Conservation (phyloP, 257 asterid genomes). For the Solanum virginianum region DNA sequence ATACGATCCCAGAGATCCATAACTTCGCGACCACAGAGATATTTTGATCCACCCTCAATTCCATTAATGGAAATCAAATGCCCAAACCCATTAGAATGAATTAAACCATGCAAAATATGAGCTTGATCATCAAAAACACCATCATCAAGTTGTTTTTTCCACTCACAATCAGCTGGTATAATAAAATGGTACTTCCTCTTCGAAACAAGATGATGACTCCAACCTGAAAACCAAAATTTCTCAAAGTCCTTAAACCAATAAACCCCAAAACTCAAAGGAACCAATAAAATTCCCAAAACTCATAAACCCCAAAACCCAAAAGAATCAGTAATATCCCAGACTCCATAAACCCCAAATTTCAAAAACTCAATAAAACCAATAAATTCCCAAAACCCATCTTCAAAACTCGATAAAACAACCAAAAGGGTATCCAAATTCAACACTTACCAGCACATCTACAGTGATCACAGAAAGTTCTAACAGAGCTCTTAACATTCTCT, state of each 20-base stretch:
- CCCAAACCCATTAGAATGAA: slow-evolving; percentile 83
- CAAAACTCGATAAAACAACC: background rate
- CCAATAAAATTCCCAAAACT: background rate
- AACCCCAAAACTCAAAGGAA: background rate
- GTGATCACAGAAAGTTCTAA: slow-evolving; percentile 53
- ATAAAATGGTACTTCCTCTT: slow-evolving; percentile 80
- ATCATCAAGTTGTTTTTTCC: slow-evolving; percentile 51
- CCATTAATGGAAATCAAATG: slow-evolving; percentile 80
- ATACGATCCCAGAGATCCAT: slow-evolving; percentile 96
- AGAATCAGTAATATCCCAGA: background rate
- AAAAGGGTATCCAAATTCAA: background rate
- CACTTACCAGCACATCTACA: slow-evolving; percentile 61
- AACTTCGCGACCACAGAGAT: slow-evolving; percentile 50
- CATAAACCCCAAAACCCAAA: background rate
- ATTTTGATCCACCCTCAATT: slow-evolving; percentile 71
- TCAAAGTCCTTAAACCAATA: background rate
- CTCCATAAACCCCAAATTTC: background rate
- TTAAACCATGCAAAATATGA: slow-evolving; percentile 76
- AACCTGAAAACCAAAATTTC: slow-evolving; percentile 30
- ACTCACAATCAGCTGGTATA: slow-evolving; percentile 60
- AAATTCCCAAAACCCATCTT: background rate
- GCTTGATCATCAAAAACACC: slow-evolving; percentile 45
- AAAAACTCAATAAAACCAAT: background rate
- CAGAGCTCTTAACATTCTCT: slow-evolving; percentile 44
- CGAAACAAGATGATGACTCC: slow-evolving; percentile 85